Conservation (phyloP, 768 basidiomycete species). For the Pleurotus platypus region DNA sequence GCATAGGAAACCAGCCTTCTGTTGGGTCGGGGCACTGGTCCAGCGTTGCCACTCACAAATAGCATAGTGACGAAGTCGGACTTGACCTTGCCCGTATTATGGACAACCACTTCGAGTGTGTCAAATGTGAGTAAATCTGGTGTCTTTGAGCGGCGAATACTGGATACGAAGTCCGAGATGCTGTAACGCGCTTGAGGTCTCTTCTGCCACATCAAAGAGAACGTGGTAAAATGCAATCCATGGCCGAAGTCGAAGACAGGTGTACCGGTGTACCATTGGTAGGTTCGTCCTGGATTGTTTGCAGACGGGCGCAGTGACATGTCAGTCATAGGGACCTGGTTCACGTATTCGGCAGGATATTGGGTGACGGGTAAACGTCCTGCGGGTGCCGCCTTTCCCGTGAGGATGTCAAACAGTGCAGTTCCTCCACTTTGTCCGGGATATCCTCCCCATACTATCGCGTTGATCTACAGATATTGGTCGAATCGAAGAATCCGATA, state of each 20-base stretch:
- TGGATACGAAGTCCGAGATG: slow-evolving; percentile 35
- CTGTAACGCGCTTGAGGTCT: slow-evolving; percentile 32
- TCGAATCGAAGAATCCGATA: neutral
- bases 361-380: slow-evolving; percentile 54
- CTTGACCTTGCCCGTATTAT: slow-evolving; percentile 42
- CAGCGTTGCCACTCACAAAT: slow-evolving; percentile 44
- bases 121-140: slow-evolving; percentile 45
- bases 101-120: slow-evolving; percentile 44
- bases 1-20: slow-evolving; percentile 49
- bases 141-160: slow-evolving; percentile 14
- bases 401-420: slow-evolving; percentile 49
- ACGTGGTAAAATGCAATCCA: slow-evolving; percentile 53
- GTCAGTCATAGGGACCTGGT: slow-evolving; percentile 53
- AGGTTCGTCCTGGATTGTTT: slow-evolving; percentile 51
- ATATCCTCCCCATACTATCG: slow-evolving; percentile 56
- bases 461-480: slow-evolving; percentile 36
- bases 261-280: slow-evolving; percentile 52
- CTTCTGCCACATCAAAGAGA: slow-evolving; percentile 35
- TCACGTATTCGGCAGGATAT: slow-evolving; percentile 45
- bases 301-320: slow-evolving; percentile 49
- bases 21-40: slow-evolving; percentile 48
- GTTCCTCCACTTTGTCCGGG: slow-evolving; percentile 54
- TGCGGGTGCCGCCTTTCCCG: slow-evolving; percentile 47
- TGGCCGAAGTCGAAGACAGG: slow-evolving; percentile 53
- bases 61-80: slow-evolving; percentile 57